These are phyloP conservation scores for Penicillium mononematosum DNA, from an alignment of 495 filamentous ascomycete genomes.

Conservation along the genomic window DNA sequence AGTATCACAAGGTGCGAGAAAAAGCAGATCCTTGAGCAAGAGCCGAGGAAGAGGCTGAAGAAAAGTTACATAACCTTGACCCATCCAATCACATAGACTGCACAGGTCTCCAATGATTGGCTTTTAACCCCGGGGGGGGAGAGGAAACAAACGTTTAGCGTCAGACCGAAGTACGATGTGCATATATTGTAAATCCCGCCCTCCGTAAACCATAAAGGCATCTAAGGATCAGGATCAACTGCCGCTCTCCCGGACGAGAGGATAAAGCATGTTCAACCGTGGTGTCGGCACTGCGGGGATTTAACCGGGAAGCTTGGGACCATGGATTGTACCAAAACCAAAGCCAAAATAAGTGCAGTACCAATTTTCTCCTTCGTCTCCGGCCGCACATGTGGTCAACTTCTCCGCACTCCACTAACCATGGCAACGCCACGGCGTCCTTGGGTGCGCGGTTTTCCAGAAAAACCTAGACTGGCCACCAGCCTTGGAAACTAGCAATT, in stretches of 20 bases:
- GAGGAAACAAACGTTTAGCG: neutral
- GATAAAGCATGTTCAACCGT: neutral
- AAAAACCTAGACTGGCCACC: slow-evolving; percentile 4
- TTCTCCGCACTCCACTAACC: slow-evolving; percentile 26
- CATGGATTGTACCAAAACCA: neutral
- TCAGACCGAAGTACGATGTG: slow-evolving; percentile 7
- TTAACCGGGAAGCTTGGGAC: slow-evolving; percentile 12
- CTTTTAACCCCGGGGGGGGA: neutral
- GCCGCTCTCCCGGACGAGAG: slow-evolving; percentile 9
- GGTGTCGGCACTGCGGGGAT: slow-evolving; percentile 20
- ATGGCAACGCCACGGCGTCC: slow-evolving; percentile 12
- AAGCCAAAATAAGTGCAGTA: neutral
- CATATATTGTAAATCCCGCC: neutral
- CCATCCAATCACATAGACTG: neutral
- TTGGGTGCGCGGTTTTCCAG: slow-evolving; percentile 20
- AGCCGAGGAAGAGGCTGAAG: slow-evolving; percentile 13
- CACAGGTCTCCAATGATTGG: neutral
- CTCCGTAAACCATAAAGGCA: neutral
- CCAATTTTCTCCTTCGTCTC: neutral
- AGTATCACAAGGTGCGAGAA: slow-evolving; percentile 7
- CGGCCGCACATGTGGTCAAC: neutral
- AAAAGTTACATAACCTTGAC: neutral
- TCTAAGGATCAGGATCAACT: neutral
- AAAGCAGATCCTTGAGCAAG: neutral
- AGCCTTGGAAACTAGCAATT: neutral